Evolutionary conservation across 768 basidiomycete species (phyloP).

Genomic region (Phlegmacium glaucopus): DNA sequence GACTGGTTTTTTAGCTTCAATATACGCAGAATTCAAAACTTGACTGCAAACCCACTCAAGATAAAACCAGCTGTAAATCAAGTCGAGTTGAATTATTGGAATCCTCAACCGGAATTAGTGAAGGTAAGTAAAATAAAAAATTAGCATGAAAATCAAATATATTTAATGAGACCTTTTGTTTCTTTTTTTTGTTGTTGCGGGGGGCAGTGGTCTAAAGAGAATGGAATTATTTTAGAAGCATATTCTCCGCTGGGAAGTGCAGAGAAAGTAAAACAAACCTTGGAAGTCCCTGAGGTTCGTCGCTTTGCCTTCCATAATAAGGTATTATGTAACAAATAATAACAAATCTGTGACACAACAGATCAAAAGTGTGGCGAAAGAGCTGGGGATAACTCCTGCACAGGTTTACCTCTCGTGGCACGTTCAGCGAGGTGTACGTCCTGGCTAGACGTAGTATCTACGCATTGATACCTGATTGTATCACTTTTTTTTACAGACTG

Average conservation of each 20-base stretch:
- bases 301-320: not conserved
- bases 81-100: constrained; percentile 74
- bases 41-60: constrained; percentile 59
- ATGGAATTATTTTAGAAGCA: constrained; percentile 64
- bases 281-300: constrained; percentile 53
- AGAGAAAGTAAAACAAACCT: constrained; percentile 52
- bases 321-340: constrained; percentile 1
- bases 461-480: not conserved
- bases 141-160: constrained; percentile 2
- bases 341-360: constrained; percentile 12
- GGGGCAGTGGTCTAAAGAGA: constrained; percentile 66
- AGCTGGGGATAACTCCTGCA: constrained; percentile 69
- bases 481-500: constrained; percentile 41
- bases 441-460: not conserved
- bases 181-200: not conserved
- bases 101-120: constrained; percentile 75
- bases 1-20: constrained; percentile 13
- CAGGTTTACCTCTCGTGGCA: constrained; percentile 77
- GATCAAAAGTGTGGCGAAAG: constrained; percentile 55
- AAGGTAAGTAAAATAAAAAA: constrained; percentile 33
- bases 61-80: constrained; percentile 71
- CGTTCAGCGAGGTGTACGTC: constrained; percentile 66
- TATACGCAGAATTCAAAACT: constrained; percentile 47
- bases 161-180: not conserved
- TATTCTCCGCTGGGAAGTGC: constrained; percentile 74